These are phyloP conservation scores for Oidiodendron maius DNA, from an alignment of 495 filamentous ascomycete genomes.

Conservation along the genomic window DNA sequence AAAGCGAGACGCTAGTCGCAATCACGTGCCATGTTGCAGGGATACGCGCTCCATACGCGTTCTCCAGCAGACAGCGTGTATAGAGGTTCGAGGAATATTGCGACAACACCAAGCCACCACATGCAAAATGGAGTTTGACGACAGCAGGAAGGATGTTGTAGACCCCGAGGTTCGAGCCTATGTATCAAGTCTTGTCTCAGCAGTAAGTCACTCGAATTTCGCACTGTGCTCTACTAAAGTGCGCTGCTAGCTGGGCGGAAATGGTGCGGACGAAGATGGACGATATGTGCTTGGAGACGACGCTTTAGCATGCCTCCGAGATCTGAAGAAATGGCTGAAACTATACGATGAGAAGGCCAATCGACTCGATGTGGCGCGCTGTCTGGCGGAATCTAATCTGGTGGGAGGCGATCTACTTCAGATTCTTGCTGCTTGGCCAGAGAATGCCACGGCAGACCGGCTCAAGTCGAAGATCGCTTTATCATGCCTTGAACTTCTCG, in stretches of 20 bases:
- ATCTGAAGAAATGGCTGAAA: conserved; percentile 89
- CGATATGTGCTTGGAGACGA: conserved; percentile 89
- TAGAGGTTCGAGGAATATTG: conserved; percentile 8
- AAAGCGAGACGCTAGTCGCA: no score
- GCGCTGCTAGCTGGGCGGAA: conserved; percentile 69
- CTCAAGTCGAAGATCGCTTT: conserved; percentile 75
- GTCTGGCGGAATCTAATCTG: conserved; percentile 88
- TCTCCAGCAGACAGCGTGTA: conserved; percentile 2
- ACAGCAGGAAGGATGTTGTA: conserved; percentile 50
- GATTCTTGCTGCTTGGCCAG: conserved; percentile 77
- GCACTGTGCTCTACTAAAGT: conserved; percentile 3
- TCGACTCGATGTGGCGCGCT: conserved; percentile 91
- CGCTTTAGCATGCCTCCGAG: conserved; percentile 82
- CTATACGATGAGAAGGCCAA: conserved; percentile 92
- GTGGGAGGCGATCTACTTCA: conserved; percentile 83
- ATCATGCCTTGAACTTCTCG: conserved; percentile 86
- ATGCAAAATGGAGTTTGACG: conserved; percentile 42
- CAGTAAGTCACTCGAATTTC: conserved; percentile 51
- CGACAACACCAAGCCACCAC: background rate
- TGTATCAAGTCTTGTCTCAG: conserved; percentile 85
- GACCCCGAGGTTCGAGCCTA: conserved; percentile 88
- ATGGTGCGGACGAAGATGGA: conserved; percentile 72
- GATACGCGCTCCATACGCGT: conserved; percentile 1
- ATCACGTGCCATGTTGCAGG: no score
- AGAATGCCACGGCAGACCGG: conserved; percentile 57